Base-by-base conservation (phyloP, 441 rosid species). In the Gossypium gossypioides region DNA sequence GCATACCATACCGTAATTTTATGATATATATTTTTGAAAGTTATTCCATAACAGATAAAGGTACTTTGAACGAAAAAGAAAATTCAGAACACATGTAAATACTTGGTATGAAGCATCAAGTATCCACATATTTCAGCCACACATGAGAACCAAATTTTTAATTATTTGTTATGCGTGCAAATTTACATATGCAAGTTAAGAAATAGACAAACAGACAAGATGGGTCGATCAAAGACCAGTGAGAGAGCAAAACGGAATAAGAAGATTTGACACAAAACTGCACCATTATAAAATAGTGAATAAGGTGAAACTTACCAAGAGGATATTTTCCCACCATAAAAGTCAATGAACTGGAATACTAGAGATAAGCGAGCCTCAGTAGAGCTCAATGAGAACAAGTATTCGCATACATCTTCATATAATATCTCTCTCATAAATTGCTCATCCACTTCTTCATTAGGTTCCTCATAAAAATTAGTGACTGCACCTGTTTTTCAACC, bases 371-470 rank as follows among this genome's bases (percentile, higher is more conserved):
- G 92, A 60, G 97, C 91, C 72, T 87, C 91, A 16, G 75, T 75
- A 68, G 97, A 90, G 75, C 81, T 83, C 72, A 95, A 78, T 4
- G 91, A 89, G 80, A 95, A 92, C 80, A 95, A 73, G 83, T 81
- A 88, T 74, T 89, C 96, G 50, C 84, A 76, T 67, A 92, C 78
- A 83, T 95, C 99, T 83, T 92, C 97, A 89, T 85, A 87, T 51
- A 92, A 74, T 62, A 91, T 82, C 72, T 81, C 88, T 76, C 93
- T 81, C 72, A 83, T 78, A 76, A 88, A 76, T 71, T 85, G 91
- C 66, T 87, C 97, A 75, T 92, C 96, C 54, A 74, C 83, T 76
- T 88, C 92, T 72, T 76, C 73, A 74, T 84, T 84, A 42, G 78
- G 76, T 40, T 79, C 52, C 77, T 66, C 88, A 77, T 83, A 81